These are phyloP conservation scores for Coelastrella sp. DNA, from an alignment of 139 green algal species.

Conservation along the genomic window DNA sequence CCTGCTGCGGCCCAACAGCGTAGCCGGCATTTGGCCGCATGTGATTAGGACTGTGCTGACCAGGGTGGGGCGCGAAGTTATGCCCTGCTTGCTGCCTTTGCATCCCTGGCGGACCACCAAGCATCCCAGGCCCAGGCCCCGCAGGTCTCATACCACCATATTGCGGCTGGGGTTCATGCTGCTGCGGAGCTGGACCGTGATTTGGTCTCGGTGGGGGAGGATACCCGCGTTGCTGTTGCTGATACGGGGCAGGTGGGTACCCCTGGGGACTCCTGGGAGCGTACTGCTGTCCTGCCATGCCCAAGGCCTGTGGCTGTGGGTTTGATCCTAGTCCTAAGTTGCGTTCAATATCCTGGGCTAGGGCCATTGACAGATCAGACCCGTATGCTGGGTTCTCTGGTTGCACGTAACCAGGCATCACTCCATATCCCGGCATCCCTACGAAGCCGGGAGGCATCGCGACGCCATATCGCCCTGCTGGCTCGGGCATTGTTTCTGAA, in stretches of 20 bases:
- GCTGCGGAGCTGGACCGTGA: neutral
- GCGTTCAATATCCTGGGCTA: neutral
- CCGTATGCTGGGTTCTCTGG: neutral
- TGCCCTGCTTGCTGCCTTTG: neutral
- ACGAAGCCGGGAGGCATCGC: neutral
- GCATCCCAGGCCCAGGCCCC: neutral
- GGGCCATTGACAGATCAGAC: neutral
- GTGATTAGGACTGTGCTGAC: neutral
- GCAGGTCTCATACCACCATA: neutral
- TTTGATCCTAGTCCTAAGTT: neutral
- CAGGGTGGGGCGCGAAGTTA: neutral
- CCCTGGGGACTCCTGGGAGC: neutral
- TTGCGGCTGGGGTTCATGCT: neutral
- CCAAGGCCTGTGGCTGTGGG: neutral
- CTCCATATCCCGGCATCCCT: neutral
- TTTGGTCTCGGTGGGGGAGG: neutral
- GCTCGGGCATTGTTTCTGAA: neutral
- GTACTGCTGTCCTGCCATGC: neutral
- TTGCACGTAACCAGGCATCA: conserved; percentile 4
- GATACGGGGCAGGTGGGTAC: neutral
- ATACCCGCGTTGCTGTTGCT: neutral
- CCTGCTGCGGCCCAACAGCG: neutral
- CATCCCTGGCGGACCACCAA: neutral
- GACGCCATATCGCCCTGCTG: neutral
- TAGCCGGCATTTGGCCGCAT: neutral